Conservation (phyloP, 2,329 filamentous ascomycete genomes). For the Endocalyx cinctus region DNA sequence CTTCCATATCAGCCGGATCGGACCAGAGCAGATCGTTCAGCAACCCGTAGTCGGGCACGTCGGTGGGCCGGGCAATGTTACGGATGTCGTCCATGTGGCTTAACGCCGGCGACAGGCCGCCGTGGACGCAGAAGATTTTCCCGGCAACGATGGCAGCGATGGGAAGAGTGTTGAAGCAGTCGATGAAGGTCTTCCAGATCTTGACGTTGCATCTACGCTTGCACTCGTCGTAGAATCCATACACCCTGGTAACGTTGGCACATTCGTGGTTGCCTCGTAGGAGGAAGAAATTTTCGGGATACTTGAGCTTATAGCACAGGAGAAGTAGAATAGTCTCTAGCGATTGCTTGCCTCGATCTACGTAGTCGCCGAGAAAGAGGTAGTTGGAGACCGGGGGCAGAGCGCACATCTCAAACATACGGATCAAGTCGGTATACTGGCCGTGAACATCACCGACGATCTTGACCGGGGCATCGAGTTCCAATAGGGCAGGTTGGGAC, state of each 20-base stretch:
- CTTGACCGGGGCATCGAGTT: conserved; percentile 92
- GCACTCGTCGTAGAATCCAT: conserved; percentile 99
- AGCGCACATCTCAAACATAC: conserved; percentile 98
- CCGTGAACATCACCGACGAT: conserved; percentile 97
- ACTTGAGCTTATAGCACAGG: conserved; percentile 99
- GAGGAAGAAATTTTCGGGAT: conserved; percentile 99
- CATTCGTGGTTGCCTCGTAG: conserved; percentile 98
- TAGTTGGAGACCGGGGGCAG: conserved; percentile 92
- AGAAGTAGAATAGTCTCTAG: conserved; percentile 97
- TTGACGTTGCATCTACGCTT: conserved; percentile 99
- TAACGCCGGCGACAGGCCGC: conserved; percentile 85
- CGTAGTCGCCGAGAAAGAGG: conserved; percentile 96
- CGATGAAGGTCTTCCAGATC: conserved; percentile 99
- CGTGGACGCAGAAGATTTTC: conserved; percentile 98
- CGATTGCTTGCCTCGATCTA: conserved; percentile 98
- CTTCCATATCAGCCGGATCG: conserved; percentile 95
- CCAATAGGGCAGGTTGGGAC: conserved; percentile 84
- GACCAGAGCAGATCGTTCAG: conserved; percentile 96
- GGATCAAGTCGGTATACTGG: conserved; percentile 92
- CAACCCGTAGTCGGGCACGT: conserved; percentile 93
- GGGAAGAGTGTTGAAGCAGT: conserved; percentile 98
- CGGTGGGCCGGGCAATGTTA: conserved; percentile 89
- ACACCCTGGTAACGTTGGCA: conserved; percentile 97
- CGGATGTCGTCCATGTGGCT: conserved; percentile 98
- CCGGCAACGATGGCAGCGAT: conserved; percentile 99